Base-by-base conservation (phyloP, 2,329 filamentous ascomycete genomes). In the Gremmenia infestans region DNA sequence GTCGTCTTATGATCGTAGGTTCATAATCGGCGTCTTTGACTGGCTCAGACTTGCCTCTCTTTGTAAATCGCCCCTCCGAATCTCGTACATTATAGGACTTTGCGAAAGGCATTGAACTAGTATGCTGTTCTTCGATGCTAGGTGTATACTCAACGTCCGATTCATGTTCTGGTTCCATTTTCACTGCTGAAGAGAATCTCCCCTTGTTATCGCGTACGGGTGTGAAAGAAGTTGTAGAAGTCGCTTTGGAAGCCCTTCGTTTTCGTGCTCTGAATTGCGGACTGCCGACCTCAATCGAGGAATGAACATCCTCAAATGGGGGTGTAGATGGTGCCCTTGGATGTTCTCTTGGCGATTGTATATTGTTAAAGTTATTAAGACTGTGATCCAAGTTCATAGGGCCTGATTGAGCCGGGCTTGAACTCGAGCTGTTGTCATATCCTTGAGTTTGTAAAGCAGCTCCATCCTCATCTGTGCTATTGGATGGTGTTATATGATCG, bases 321-420 rank as follows among this genome's bases (percentile, higher is more conserved):
- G 36, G 15, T 12, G 49, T 39, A 17, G 49, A 22, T 14, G 35
- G 36, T 50, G 47, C 11, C 52, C 5, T 17, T 28, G 40, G 8
- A 32, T 32, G 8, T 9, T 32, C 22, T 57, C 40, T 45, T 19
- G 22, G 25, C 23, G 12, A 22, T 35, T 53, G 17, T 36, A 57
- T 57, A n/a, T 56, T n/a, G 14, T 58, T 56, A 11, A 56, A 57
- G 4, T 62, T 57, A 42, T 57, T 48, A 23, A 47, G 50, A 48
- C 48, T 59, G 23, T 56, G 55, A 48, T 61, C 58, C 43, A 54
- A 60, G n/a, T 57, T 58, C 48, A 65, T 45, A 52, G 56, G 50
- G 8, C 57, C 54, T 25, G 62, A 52, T 7, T 57, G 39, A 17
- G 53, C 52, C 28, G 56, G 54, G 51, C 47, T 61, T 40, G 58